Evolutionary conservation across 495 filamentous ascomycete genomes (phyloP), one percentile per base, ranked within the genome.

Genomic region (Penicillium alfredii): DNA sequence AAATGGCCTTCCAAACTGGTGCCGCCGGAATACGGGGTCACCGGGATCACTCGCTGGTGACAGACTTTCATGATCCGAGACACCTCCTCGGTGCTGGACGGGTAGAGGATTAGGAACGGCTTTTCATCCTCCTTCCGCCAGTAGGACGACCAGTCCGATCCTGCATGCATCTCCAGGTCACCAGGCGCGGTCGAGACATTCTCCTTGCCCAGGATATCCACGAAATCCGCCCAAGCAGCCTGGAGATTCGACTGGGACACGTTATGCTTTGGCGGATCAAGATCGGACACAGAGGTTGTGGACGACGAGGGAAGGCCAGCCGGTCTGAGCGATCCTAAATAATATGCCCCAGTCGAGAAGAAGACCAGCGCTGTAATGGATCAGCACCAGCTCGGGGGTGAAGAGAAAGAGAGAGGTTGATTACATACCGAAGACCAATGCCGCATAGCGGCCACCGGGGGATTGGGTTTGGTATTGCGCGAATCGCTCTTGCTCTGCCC

Each of bases 161-260:
- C 84, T 1, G 89, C 71, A 57, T 96, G 92, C 8, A 69, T 64
- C 7, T 72, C 61, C 24, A 89, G 59, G 40, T 94, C 84, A 8
- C 62, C 66, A 6, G 70, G 66, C 25, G 74, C 44, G 0, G 90
- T 94, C 28, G 82, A 88, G 22, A 98, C 84, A 58, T 96, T 80
- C 18, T 88, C 84, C 39, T 76, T 68, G 33, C 93, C 92, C 6
- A 97, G 73, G 12, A 98, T 82, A 17, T 75, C 73, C 25, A 81
- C 78, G 52, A 97, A 89, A 58, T 98, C 92, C 4, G 82, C 69
- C 92, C 93, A 98, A 3, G 90, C 86, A 6, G 93, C 87, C 64
- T 97, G 82, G 24, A 97, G 75, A 50, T 89, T 92, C 11, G 76
- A 69, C 33, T 73, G 75, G 19, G 78, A 73, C 30, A 78, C 72